Percentiles rank a stretch among this genome's conserved stretches.
Evolutionary conservation across 371 early-diverging fungal species (phyloP).

Genomic region (Mucor velutinosus): DNA sequence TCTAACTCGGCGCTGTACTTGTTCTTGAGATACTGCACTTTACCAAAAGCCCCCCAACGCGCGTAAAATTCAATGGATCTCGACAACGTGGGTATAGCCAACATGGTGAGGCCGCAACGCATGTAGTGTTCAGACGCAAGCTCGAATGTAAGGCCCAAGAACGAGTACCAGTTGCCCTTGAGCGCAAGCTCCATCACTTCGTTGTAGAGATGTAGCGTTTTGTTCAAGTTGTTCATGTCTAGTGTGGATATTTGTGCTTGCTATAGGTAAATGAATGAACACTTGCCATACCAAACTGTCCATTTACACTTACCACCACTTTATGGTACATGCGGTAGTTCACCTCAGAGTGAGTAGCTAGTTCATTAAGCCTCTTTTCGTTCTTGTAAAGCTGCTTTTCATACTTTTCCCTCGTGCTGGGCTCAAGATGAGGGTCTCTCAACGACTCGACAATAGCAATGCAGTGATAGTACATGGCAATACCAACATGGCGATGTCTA

Average conservation of each 20-base stretch:
- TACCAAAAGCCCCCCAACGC: conserved; percentile 45
- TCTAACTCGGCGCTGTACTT: conserved; percentile 23
- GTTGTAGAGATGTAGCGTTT: conserved; percentile 25
- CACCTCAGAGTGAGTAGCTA: conserved; percentile 35
- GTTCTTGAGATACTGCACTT: conserved; percentile 29
- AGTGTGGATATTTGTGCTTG: conserved; percentile 38
- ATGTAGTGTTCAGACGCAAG: conserved; percentile 34
- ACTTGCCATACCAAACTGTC: not conserved
- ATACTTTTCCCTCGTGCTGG: conserved; percentile 24
- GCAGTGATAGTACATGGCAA: conserved; percentile 45
- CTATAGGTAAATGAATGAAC: conserved; percentile 8
- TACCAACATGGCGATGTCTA: conserved; percentile 44
- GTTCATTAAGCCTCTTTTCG: conserved; percentile 23
- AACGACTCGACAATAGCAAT: conserved; percentile 39
- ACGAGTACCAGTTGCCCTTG: conserved; percentile 32
- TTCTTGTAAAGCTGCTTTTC: conserved; percentile 19
- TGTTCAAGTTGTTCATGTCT: conserved; percentile 4
- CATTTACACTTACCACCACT: conserved; percentile 32
- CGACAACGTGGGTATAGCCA: conserved; percentile 32
- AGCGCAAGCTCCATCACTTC: conserved; percentile 31
- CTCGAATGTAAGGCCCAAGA: conserved; percentile 36
- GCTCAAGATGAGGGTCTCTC: conserved; percentile 25
- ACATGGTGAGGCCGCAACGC: conserved; percentile 25
- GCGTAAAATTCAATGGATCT: conserved; percentile 37
- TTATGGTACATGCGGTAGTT: conserved; percentile 44